These are phyloP conservation scores for Tetrahymena malaccensis DNA, from an alignment of 73 alveolate species.

Conservation along the genomic window DNA sequence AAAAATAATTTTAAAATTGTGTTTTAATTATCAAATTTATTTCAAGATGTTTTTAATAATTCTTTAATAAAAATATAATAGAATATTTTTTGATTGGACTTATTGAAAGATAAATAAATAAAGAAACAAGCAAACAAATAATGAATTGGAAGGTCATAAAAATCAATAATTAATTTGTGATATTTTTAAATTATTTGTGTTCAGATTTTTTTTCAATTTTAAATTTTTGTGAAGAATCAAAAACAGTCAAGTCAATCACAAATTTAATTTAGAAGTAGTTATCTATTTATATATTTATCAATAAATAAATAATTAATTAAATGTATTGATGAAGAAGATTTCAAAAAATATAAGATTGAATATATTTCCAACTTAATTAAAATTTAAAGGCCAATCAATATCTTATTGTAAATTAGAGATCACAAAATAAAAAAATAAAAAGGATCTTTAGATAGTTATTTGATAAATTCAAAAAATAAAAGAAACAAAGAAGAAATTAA, in stretches of 20 bases:
- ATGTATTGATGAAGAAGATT: neutral
- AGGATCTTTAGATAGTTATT: neutral
- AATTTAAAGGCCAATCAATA: neutral
- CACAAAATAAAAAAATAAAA: neutral
- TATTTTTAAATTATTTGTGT: neutral
- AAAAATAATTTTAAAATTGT: too few relatives aligned
- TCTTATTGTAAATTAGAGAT: neutral
- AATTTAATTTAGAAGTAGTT: neutral
- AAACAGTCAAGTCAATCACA: neutral
- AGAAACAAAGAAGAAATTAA: neutral
- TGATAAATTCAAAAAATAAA: neutral
- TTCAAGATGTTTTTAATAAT: too few relatives aligned
- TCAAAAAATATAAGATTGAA: neutral
- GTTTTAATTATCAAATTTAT: too few relatives aligned
- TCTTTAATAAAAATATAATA: too few relatives aligned
- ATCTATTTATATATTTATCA: too few relatives aligned
- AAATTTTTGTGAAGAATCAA: neutral
- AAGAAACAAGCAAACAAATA: neutral
- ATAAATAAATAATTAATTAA: too few relatives aligned
- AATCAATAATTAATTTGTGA: neutral
- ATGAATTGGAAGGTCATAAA: too few relatives aligned
- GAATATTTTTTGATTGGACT: too few relatives aligned
- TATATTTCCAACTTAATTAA: neutral
- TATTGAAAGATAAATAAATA: too few relatives aligned
- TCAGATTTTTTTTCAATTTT: neutral